Conservation (phyloP, 1,139 yeast genomes). For the Pneumocystis canis region DNA sequence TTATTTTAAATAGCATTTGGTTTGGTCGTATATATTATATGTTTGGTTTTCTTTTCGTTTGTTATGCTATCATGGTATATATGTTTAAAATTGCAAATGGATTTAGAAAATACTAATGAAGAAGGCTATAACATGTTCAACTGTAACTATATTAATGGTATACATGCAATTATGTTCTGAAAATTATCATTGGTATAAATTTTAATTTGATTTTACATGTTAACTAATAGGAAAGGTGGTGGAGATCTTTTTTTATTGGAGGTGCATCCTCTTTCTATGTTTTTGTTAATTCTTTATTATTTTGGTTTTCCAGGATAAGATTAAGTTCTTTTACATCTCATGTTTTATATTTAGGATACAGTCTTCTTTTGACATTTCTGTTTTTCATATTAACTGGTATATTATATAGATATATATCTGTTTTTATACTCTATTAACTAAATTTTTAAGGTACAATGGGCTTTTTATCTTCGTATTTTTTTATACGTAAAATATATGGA, state of each 20-base stretch:
- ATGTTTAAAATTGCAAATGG: background rate
- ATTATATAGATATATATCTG: background rate
- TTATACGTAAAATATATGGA: slow-evolving; percentile 65
- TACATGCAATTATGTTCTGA: slow-evolving; percentile 81
- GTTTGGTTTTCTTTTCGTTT: slow-evolving; percentile 92
- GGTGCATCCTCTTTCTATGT: slow-evolving; percentile 83
- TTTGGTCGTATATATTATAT: slow-evolving; percentile 85
- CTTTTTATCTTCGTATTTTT: slow-evolving; percentile 55
- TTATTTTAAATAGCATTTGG: slow-evolving; percentile 79
- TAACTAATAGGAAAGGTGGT: slow-evolving; percentile 20
- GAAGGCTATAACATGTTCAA: slow-evolving; percentile 51
- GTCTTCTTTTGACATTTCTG: slow-evolving; percentile 51
- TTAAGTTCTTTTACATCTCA: slow-evolving; percentile 65
- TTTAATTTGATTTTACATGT: background rate
- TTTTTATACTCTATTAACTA: background rate
- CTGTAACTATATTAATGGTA: slow-evolving; percentile 66
- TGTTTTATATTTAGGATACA: slow-evolving; percentile 75
- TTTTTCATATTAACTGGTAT: slow-evolving; percentile 70
- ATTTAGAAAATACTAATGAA: background rate
- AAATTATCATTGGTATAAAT: slow-evolving; percentile 77
- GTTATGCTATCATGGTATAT: slow-evolving; percentile 52
- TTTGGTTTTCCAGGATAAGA: slow-evolving; percentile 35
- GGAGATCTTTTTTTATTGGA: slow-evolving; percentile 79
- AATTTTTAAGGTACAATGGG: slow-evolving; percentile 44
- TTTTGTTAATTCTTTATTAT: slow-evolving; percentile 63